phyloP scores from a whole-genome alignment of 2,329 filamentous ascomycete species.

The Paracoccidioides lutzii region DNA sequence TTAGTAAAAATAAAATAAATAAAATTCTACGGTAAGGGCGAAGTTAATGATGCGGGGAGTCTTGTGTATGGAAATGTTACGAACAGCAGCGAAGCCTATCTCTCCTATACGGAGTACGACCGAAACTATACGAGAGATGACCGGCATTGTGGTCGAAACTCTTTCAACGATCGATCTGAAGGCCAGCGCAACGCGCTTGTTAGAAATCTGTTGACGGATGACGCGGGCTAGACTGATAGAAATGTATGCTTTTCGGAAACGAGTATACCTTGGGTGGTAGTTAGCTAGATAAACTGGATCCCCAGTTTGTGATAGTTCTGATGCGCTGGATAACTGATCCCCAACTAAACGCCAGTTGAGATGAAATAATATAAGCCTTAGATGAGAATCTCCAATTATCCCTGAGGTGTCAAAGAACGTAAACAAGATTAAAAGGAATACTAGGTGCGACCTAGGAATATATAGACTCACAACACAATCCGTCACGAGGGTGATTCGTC shows the following conservation, averaged over 20 bases:
- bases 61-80: slow-evolving; percentile 13
- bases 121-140: slow-evolving; percentile 42
- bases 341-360: neutral
- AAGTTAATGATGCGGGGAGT: neutral
- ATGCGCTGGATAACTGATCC: neutral
- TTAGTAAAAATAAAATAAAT: neutral
- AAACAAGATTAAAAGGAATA: too few species aligned
- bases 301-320: neutral
- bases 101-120: slow-evolving; percentile 48
- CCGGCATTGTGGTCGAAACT: slow-evolving; percentile 28
- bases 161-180: neutral
- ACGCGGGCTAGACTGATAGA: neutral
- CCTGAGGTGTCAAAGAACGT: too few species aligned
- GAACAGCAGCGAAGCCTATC: slow-evolving; percentile 56
- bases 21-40: neutral
- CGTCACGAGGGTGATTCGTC: too few species aligned
- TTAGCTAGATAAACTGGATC: neutral
- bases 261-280: neutral
- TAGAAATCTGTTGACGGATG: neutral
- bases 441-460: too few species aligned
- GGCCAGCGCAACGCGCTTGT: neutral
- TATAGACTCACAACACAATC: too few species aligned
- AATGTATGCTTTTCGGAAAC: neutral
- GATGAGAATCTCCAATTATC: neutral
- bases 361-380: neutral